Base-by-base conservation (phyloP, 176 grass and related monocot genomes). In the Hyparrhenia diplandra region DNA sequence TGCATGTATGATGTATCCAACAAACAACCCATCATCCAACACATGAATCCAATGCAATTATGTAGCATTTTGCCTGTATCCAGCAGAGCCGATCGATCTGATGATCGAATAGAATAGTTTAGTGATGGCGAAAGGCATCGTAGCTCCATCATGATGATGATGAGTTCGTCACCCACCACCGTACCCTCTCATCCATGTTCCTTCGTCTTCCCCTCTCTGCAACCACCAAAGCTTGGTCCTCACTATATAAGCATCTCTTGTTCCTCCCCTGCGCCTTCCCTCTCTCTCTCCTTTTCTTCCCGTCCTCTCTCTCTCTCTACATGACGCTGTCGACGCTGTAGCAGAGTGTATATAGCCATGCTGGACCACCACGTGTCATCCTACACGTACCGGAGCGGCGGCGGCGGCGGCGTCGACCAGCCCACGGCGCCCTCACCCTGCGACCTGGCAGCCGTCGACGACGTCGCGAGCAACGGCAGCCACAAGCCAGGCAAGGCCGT, bases 401-500 rank as follows among this genome's bases (percentile, higher is more conserved):
- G 65, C 47, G 43, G 65, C 47, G 43, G 76, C 63, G 71, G n/a
- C n/a, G n/a, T 73, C 45, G 73, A 85, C 3, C 73, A 76, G 55
- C 3, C 24, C 32, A 6, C 45, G 45, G n/a, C n/a, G n/a, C 8
- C 51, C 3, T 9, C 81, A 10, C 51, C 77, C 3, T 82, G 85
- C 72, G 32, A 76, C 36, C 51, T 79, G 74, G 49, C 80, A 59
- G 41, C 73, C 69, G 85, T 47, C 40, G 89, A 71, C 10, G 82
- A 85, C 71, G 74, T 85, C 20, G 63, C 87, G 18, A 35, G 31
- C 16, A 74, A 74, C 34, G 76, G 76, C 36, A 35, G 65, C 14
- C 79, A 78, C 74, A 76, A 87, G 67, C 88, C 76, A 0, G 91
- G 87, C 0, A 90, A 85, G 83, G 90, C 87, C 14, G 82, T 92